Evolutionary conservation across 805 yeast species (phyloP), one percentile per base, ranked within the genome.

Genomic region (Kregervanrija fluxuum): DNA sequence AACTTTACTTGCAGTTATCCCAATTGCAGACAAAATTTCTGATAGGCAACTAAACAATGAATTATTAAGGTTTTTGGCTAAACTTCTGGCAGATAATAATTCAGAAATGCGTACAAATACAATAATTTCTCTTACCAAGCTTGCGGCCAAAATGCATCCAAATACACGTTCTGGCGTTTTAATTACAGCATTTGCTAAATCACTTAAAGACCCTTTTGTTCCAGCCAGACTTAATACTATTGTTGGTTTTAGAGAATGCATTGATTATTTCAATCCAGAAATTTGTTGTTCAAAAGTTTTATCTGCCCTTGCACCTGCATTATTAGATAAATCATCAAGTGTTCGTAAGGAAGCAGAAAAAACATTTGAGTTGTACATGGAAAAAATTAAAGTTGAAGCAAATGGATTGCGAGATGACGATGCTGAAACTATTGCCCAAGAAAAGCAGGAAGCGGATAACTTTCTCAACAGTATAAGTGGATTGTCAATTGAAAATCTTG

Each of bases 1-100:
- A 42, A 85, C 97, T 0, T 68, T 91, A 34, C 82, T 81, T 40
- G 76, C 88, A 3, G 66, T 77, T 14, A 67, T 79, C 3, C 57
- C 58, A 8, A 65, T 90, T 28, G 77, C 81, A 1, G 77, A 79
- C 15, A 79, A 78, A 54, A 72, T 91, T 2, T 74, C 85, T 0
- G 86, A 80, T 34, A 74, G 95, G 44, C 95, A 85, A 59, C 68
- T 90, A 40, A 91, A 91, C 60, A 89, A 89, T 55, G 98, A 93
- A 40, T 66, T 91, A 16, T 66, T 91, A 44, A 74, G 95, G 51
- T 73, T 78, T 44, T 67, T 91, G 44, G 98, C 98, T 0, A 85
- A 81, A 54, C 73, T 88, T 9, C 95, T 87, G 58, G 75, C 72
- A 61, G 96, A 88, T 58, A 79, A 78, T 4, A 78, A 77, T 41